Evolutionary conservation across 2,329 filamentous ascomycete genomes (phyloP).

Genomic region (Botrytis galanthina): DNA sequence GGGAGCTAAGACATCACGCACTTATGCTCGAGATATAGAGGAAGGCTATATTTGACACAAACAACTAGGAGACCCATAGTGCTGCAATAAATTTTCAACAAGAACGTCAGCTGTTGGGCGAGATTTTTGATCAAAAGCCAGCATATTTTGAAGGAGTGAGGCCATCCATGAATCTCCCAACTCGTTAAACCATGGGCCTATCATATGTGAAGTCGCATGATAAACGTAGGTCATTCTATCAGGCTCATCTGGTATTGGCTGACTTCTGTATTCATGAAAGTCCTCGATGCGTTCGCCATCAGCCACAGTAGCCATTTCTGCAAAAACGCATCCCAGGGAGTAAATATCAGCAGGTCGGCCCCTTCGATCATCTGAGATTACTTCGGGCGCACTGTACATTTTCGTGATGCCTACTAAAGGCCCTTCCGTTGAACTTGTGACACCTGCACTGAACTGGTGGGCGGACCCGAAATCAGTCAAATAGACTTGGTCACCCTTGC

Average conservation of each 20-base stretch:
- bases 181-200: conserved; percentile 25
- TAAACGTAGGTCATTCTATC: conserved; percentile 24
- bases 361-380: conserved; percentile 21
- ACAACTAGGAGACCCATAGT: neutral
- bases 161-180: conserved; percentile 16
- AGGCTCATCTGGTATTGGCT: conserved; percentile 23
- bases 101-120: conserved; percentile 22
- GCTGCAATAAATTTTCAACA: neutral
- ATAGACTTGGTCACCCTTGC: conserved; percentile 25
- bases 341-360: conserved; percentile 26
- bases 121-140: conserved; percentile 19
- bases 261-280: conserved; percentile 26
- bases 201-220: conserved; percentile 25
- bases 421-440: conserved; percentile 26
- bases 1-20: no score
- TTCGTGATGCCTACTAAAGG: conserved; percentile 25
- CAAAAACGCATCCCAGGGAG: conserved; percentile 26
- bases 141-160: conserved; percentile 20
- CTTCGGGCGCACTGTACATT: conserved; percentile 29
- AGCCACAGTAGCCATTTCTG: conserved; percentile 26
- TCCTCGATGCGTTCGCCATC: conserved; percentile 23
- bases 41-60: neutral
- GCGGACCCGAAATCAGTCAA: conserved; percentile 29
- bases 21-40: neutral
- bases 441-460: conserved; percentile 23